Evolutionary conservation across 768 basidiomycete species (phyloP), one percentile per base, ranked within the genome.

Genomic region (Rhizopogon vinicolor): DNA sequence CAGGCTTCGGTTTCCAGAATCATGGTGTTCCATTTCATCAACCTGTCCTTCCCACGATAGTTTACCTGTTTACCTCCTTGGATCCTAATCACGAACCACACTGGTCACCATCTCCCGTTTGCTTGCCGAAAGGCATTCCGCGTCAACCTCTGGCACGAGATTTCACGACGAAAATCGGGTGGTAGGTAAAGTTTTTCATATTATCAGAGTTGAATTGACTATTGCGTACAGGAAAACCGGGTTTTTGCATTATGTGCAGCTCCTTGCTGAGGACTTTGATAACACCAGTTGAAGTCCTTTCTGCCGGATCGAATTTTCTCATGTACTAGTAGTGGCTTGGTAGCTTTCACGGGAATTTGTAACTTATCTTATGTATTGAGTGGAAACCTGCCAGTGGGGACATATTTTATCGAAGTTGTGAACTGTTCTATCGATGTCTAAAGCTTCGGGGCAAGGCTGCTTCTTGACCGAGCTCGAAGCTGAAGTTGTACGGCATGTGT

Each of bases 51-150:
- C 75, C 77, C 2, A 66, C 68, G 6, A 67, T 78, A 39, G 64
- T 74, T 54, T 80, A 78, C 49, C 64, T 78, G 29, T 72, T 77
- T 51, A 79, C 78, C 0, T 74, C 77, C 0, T 54, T 59, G 18
- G 61, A 64, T 37, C 58, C 72, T 16, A 60, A 58, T 2, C 65
- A 70, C 41, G 62, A 66, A 49, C 73, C 78, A 0, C 67, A 74
- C 54, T 77, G 77, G 71, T 74, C 75, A 12, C 64, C 72, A 3
- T 68, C 67, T 10, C 75, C 74, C 7, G 58, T 65, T 41, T 62
- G 59, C 12, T 48, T 64, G n/a, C 49, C 60, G 14, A 57, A 58
- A 1, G 63, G 63, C 18, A 58, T 58, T 9, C 62, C 56, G 12
- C 55, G 29, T 9, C 59, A 56, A 57, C 53, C 58, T 31, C 59